Evolutionary conservation across 495 filamentous ascomycete genomes (phyloP).

Genomic region (Penicillium atrosanguineum): DNA sequence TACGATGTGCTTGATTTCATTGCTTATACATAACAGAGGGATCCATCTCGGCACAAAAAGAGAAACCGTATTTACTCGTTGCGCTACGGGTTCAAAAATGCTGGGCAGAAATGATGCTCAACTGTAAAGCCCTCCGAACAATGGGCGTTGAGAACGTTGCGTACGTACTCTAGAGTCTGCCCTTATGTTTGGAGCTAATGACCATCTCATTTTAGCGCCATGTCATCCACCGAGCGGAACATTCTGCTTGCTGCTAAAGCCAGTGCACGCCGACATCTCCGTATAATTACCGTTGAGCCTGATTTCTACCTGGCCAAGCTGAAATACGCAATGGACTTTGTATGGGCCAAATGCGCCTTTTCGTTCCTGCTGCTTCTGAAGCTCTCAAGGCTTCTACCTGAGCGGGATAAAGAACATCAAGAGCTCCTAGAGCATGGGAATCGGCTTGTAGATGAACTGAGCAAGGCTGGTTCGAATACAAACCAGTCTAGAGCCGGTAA

Average conservation of each 20-base stretch:
- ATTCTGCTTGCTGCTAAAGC: constrained; percentile 46
- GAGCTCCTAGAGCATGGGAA: constrained; percentile 44
- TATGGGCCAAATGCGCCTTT: constrained; percentile 56
- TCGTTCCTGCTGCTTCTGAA: constrained; percentile 51
- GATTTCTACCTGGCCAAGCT: constrained; percentile 48
- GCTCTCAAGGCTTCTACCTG: constrained; percentile 47
- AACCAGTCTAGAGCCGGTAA: constrained; percentile 32
- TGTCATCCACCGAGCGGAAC: constrained; percentile 40
- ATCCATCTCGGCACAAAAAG: constrained; percentile 23
- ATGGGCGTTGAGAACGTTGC: constrained; percentile 50
- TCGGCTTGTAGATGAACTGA: constrained; percentile 42
- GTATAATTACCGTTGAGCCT: constrained; percentile 38
- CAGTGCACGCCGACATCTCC: constrained; percentile 49
- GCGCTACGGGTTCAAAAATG: constrained; percentile 44
- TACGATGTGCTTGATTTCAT: not conserved
- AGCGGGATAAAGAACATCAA: constrained; percentile 36
- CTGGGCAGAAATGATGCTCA: constrained; percentile 49
- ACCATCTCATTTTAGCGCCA: constrained; percentile 23
- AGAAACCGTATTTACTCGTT: constrained; percentile 36
- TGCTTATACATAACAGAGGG: constrained; percentile 16
- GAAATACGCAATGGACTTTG: constrained; percentile 54
- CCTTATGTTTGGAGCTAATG: not conserved
- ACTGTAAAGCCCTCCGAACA: constrained; percentile 47
- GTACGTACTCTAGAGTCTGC: constrained; percentile 10
- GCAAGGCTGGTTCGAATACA: constrained; percentile 26